Evolutionary conservation across 306 rosid species (phyloP).

Genomic region (Senna siamea): DNA sequence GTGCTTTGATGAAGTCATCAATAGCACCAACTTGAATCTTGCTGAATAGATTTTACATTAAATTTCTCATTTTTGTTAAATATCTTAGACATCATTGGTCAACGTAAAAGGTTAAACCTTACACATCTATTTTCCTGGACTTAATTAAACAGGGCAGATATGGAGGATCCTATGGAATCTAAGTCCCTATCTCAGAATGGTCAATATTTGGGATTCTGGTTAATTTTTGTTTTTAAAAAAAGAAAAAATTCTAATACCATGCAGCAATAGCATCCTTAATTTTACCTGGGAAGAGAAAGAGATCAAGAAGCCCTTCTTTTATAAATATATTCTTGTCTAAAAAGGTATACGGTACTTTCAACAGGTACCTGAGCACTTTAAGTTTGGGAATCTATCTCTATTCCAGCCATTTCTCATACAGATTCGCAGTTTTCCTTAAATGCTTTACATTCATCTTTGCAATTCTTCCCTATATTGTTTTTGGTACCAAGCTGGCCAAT

Average conservation of each 20-base stretch:
- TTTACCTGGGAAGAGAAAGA: slow-evolving; percentile 1
- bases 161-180: slow-evolving; percentile 16
- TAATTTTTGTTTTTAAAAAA: not conserved
- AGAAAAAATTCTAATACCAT: not conserved
- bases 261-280: slow-evolving; percentile 9
- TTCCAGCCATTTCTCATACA: slow-evolving; percentile 3
- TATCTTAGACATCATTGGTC: not conserved
- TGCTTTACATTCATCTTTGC: slow-evolving; percentile 14
- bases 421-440: slow-evolving; percentile 22
- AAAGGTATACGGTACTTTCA: slow-evolving; percentile 10
- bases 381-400: slow-evolving; percentile 28
- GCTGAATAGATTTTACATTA: not conserved
- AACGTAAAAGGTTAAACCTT: not conserved
- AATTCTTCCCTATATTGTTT: slow-evolving; percentile 5
- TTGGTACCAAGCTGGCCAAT: slow-evolving; percentile 20
- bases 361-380: not conserved
- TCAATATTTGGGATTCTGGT: slow-evolving; percentile 9
- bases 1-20: not conserved
- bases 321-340: slow-evolving; percentile 1
- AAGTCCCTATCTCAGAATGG: not conserved
- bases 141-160: not conserved
- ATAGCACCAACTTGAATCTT: not conserved
- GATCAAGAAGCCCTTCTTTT: slow-evolving; percentile 9
- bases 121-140: not conserved
- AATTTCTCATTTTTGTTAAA: not conserved